Evolutionary conservation across 2,329 filamentous ascomycete genomes (phyloP).

Genomic region (Cladosporium sp.): DNA sequence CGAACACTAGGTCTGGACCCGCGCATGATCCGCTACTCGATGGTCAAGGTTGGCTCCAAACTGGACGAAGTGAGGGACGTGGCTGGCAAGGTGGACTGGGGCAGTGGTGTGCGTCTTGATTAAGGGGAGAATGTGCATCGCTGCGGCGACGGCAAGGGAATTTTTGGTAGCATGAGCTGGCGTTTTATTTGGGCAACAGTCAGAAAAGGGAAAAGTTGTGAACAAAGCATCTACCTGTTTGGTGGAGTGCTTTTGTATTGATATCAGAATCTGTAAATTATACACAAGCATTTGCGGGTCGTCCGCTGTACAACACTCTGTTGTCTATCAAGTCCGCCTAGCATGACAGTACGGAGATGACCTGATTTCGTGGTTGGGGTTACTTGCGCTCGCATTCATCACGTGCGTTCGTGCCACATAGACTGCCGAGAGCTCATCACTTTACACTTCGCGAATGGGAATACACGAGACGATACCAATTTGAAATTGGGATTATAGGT

Average conservation of each 20-base stretch:
- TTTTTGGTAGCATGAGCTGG: neutral
- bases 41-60: slow-evolving; percentile 77
- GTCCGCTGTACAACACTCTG: too few relatives aligned
- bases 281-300: neutral
- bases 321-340: too few relatives aligned
- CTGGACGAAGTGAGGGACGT: slow-evolving; percentile 59
- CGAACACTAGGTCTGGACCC: slow-evolving; percentile 79
- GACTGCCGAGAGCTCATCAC: neutral
- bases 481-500: neutral
- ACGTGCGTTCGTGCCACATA: too few relatives aligned
- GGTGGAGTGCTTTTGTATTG: neutral
- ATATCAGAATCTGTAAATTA: slow-evolving; percentile 3
- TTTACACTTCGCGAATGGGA: neutral
- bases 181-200: neutral
- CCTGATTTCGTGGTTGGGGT: too few relatives aligned
- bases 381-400: too few relatives aligned
- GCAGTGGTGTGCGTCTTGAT: neutral
- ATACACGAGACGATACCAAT: neutral
- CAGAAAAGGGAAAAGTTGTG: neutral
- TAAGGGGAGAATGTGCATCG: neutral
- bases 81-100: slow-evolving; percentile 52
- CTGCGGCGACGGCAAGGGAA: neutral
- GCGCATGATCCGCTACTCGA: slow-evolving; percentile 78
- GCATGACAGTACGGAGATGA: too few relatives aligned
- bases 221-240: neutral